Conservation (phyloP, 495 filamentous ascomycete species). For the Bryoglossum gracile region DNA sequence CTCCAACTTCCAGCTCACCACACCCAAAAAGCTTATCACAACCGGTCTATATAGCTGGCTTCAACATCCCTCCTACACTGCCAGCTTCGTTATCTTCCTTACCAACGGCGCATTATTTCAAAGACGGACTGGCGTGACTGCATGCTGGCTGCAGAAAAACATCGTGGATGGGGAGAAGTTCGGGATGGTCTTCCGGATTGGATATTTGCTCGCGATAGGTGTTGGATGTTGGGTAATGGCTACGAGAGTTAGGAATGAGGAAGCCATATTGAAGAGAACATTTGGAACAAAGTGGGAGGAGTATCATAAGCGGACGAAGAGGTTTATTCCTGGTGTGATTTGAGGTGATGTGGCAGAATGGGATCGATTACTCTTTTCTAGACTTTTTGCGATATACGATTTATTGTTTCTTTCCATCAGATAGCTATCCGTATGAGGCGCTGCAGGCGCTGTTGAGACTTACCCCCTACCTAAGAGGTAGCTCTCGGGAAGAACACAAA, state of each 20-base stretch:
- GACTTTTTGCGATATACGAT: too few relatives aligned
- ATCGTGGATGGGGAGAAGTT: background rate
- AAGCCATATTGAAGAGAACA: slow-evolving; percentile 14
- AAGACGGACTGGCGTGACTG: slow-evolving; percentile 3
- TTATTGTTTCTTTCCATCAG: too few relatives aligned
- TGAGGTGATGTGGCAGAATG: slow-evolving; percentile 8
- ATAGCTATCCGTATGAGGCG: too few relatives aligned
- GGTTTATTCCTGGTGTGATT: slow-evolving; percentile 21
- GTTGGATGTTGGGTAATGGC: background rate
- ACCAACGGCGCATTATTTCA: slow-evolving; percentile 4
- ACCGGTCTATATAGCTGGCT: slow-evolving; percentile 37
- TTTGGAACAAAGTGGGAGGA: slow-evolving; percentile 21
- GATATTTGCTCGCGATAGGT: background rate
- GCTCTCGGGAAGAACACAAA: too few relatives aligned
- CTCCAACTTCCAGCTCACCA: slow-evolving; percentile 41
- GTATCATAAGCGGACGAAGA: slow-evolving; percentile 14
- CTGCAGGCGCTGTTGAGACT: too few relatives aligned
- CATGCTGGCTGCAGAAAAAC: slow-evolving; percentile 9
- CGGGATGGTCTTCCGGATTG: slow-evolving; percentile 7
- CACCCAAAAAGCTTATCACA: slow-evolving; percentile 36
- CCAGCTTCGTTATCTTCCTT: slow-evolving; percentile 7
- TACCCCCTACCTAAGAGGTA: too few relatives aligned
- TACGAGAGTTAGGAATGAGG: slow-evolving; percentile 14
- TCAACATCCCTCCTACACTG: slow-evolving; percentile 46
- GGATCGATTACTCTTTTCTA: too few relatives aligned